A percentile compares a stretch with the other conserved stretches of the same genome.
These are phyloP conservation scores for Taxillus chinensis DNA, from an alignment of 164 flowering plant species.

Conservation along the genomic window DNA sequence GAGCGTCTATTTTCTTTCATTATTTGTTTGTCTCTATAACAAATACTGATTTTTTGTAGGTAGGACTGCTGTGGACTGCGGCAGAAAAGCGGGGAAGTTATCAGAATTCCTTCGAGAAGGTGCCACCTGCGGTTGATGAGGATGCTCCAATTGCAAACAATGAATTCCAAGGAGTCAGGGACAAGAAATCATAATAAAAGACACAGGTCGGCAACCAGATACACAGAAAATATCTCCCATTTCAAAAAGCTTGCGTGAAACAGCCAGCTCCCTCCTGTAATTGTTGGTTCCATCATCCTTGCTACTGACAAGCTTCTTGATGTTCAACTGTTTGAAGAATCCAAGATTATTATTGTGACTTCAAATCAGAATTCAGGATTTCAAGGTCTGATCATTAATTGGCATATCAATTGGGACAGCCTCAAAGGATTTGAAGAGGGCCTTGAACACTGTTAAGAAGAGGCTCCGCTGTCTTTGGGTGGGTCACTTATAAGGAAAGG, in stretches of 20 bases:
- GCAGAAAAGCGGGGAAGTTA: constrained; percentile 14
- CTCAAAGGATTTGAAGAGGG: constrained; percentile 34
- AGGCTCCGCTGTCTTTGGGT: constrained; percentile 74
- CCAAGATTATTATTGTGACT: constrained; percentile 58
- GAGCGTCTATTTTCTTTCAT: too few relatives aligned
- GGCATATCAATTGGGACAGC: constrained; percentile 61
- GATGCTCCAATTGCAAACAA: constrained; percentile 10
- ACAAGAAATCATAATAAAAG: constrained; percentile 23
- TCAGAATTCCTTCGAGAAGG: constrained; percentile 9
- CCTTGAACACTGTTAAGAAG: constrained; percentile 25
- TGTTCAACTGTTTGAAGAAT: constrained; percentile 50
- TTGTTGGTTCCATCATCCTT: constrained; percentile 49
- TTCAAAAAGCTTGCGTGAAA: constrained; percentile 14
- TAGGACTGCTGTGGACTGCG: constrained; percentile 31
- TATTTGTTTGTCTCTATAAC: too few relatives aligned
- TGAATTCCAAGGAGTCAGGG: constrained; percentile 23
- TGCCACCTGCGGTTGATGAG: constrained; percentile 7
- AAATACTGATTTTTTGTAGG: not conserved
- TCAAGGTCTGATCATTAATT: constrained; percentile 73
- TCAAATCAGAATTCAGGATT: constrained; percentile 48
- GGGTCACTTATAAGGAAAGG: constrained; percentile 54
- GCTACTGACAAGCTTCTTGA: constrained; percentile 60
- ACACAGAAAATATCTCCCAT: constrained; percentile 13
- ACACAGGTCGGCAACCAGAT: constrained; percentile 11
- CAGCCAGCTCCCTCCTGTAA: constrained; percentile 13